These are phyloP conservation scores for Stipa capillata DNA, from an alignment of 176 grass and related monocot species.

Conservation along the genomic window DNA sequence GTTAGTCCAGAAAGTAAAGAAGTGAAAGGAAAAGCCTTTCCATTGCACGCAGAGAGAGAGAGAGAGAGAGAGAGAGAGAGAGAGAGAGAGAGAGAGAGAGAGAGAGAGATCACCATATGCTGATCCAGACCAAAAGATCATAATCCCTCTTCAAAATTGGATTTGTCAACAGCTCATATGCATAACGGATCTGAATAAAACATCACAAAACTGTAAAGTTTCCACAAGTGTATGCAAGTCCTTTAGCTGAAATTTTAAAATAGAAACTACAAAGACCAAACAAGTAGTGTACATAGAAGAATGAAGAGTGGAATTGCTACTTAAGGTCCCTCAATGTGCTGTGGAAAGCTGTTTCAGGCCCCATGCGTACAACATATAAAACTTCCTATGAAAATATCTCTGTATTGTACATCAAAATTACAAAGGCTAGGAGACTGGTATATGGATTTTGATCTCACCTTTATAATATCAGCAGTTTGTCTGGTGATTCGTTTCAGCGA, in stretches of 20 bases:
- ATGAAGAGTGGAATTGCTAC: background rate
- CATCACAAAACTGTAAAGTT: constrained; percentile 15
- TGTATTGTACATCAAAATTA: background rate
- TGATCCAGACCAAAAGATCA: constrained; percentile 84
- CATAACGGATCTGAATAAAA: constrained; percentile 84
- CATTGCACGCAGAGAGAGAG: too few relatives aligned
- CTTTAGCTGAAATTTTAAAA: background rate
- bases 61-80: too few relatives aligned
- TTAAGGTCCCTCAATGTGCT: background rate
- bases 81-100: background rate
- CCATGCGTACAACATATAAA: too few relatives aligned
- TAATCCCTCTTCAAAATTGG: constrained; percentile 82
- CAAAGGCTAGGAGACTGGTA: background rate
- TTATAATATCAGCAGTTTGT: constrained; percentile 60
- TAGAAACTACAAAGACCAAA: background rate
- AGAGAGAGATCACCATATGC: constrained; percentile 48
- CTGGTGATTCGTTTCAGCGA: constrained; percentile 43
- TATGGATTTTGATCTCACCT: constrained; percentile 44
- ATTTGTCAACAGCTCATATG: constrained; percentile 81
- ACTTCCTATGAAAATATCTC: too few relatives aligned
- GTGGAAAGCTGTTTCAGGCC: background rate
- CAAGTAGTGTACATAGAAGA: background rate
- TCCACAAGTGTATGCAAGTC: background rate
- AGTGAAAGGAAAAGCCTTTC: background rate
- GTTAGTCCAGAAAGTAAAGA: background rate